A percentile compares a stretch with the other conserved stretches of the same genome.
phyloP scores from a whole-genome alignment of 1,139 yeast species.

The Suhomyces chickasaworum region DNA sequence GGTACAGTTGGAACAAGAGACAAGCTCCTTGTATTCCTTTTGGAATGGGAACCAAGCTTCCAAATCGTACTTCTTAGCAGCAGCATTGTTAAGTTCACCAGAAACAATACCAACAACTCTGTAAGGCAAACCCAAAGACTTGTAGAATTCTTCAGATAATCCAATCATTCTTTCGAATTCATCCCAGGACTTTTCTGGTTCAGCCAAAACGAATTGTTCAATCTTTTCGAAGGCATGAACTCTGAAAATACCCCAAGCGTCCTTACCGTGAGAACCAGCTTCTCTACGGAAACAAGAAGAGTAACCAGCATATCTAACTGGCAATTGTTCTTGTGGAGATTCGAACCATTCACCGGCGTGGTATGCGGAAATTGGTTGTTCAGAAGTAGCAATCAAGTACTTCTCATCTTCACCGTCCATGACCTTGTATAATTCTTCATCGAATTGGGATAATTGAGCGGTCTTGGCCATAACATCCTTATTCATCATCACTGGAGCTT shows the following conservation, averaged over 20 bases:
- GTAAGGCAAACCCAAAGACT: slow-evolving; percentile 90
- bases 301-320: slow-evolving; percentile 94
- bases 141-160: slow-evolving; percentile 88
- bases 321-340: slow-evolving; percentile 94
- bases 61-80: slow-evolving; percentile 96
- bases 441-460: slow-evolving; percentile 96
- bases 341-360: slow-evolving; percentile 99
- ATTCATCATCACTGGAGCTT: slow-evolving; percentile 99
- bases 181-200: slow-evolving; percentile 97
- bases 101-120: slow-evolving; percentile 97
- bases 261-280: slow-evolving; percentile 99
- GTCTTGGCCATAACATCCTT: slow-evolving; percentile 99
- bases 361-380: slow-evolving; percentile 98
- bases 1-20: slow-evolving; percentile 98
- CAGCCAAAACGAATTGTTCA: slow-evolving; percentile 93
- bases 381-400: slow-evolving; percentile 97
- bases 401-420: slow-evolving; percentile 97
- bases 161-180: slow-evolving; percentile 96
- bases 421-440: slow-evolving; percentile 96
- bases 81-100: slow-evolving; percentile 98
- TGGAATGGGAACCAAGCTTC: slow-evolving; percentile 99
- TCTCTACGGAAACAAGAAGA: slow-evolving; percentile 99
- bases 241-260: slow-evolving; percentile 99
- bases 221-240: slow-evolving; percentile 98
- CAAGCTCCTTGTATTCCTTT: slow-evolving; percentile 96